Percentiles rank a stretch among this genome's conserved stretches.
These are phyloP conservation scores for Colletotrichum coccodes DNA, from an alignment of 2,329 filamentous ascomycete genomes.

Conservation along the genomic window DNA sequence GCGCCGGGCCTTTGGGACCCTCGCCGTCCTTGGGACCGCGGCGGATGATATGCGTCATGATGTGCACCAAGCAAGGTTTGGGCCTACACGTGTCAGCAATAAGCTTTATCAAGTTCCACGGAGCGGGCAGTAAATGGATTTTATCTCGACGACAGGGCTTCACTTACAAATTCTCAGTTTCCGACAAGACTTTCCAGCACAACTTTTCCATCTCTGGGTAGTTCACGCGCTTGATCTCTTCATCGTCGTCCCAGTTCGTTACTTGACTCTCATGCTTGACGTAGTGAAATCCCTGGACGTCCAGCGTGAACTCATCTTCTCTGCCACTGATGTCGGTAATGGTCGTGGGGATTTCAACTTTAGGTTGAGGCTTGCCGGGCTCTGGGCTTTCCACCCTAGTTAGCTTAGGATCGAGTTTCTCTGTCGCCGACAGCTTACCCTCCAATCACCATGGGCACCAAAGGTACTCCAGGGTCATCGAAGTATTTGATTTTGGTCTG, in stretches of 20 bases:
- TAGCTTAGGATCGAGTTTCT: not conserved
- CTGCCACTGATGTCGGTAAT: slow-evolving; percentile 69
- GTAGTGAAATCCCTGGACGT: slow-evolving; percentile 64
- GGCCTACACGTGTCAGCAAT: not conserved
- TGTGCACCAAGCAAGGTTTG: slow-evolving; percentile 24
- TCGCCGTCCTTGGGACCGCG: slow-evolving; percentile 22
- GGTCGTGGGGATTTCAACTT: slow-evolving; percentile 63
- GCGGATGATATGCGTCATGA: slow-evolving; percentile 29
- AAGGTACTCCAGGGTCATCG: slow-evolving; percentile 27
- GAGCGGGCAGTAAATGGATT: not conserved
- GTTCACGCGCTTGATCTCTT: slow-evolving; percentile 57
- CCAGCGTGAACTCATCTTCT: slow-evolving; percentile 71
- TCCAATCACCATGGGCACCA: slow-evolving; percentile 31
- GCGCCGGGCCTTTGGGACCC: slow-evolving; percentile 20
- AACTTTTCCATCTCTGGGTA: slow-evolving; percentile 34
- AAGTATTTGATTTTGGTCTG: slow-evolving; percentile 29
- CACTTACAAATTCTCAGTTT: slow-evolving; percentile 20
- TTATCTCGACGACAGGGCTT: not conserved
- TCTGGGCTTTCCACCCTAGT: not conserved
- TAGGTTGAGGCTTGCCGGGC: slow-evolving; percentile 50
- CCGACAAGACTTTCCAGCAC: slow-evolving; percentile 27
- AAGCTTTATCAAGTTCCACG: no score
- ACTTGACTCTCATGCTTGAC: slow-evolving; percentile 63
- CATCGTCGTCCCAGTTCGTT: slow-evolving; percentile 64
- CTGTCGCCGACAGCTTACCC: slow-evolving; percentile 2